Base-by-base conservation (phyloP, 2,329 filamentous ascomycete species). In the Ophiostoma populinum region DNA sequence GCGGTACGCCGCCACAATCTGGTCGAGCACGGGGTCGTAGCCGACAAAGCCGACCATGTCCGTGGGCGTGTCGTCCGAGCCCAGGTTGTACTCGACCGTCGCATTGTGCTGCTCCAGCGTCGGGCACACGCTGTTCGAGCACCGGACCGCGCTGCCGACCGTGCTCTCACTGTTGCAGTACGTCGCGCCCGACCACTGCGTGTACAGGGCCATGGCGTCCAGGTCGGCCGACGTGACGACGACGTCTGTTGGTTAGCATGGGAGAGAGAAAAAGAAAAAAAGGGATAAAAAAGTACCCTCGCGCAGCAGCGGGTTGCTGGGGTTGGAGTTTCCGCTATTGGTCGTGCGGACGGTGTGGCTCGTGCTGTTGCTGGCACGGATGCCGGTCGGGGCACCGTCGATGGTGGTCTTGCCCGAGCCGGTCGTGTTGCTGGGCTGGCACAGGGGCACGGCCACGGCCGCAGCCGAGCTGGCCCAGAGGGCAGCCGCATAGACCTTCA, bases 1-100 rank as follows among this genome's bases (percentile, higher is more conserved):
- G 26, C 71, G 65, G 53, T 75, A 61, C 21, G 69, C 59, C 27
- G 76, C 49, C 32, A 79, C 65, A 40, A 80, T 70, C 38, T 68
- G 56, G 36, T 58, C 45, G 42, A 57, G 60, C 17, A 47, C 49
- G 13, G 55, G 42, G 48, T 75, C 70, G 16, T 61, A 52, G 18
- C 62, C 59, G 16, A 72, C 56, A 38, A 66, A 67, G 38, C 63
- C 67, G 24, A 59, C 51, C 29, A 64, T 56, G 38, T 52, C 40
- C 38, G 47, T 45, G 16, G 48, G 5, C 11, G 28, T 13, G 8
- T 15, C 28, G 32, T 26, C 15, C 3, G 25, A 22, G 31, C 36
- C 33, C n/a, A 63, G 59, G 2, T 56, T 59, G 36, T 49, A 50
- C n/a, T 60, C 45, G 7, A 68, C 51, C 4, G 52, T 63, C 20